Evolutionary conservation across 768 basidiomycete species (phyloP).

Genomic region (Vishniacozyma victoriae): DNA sequence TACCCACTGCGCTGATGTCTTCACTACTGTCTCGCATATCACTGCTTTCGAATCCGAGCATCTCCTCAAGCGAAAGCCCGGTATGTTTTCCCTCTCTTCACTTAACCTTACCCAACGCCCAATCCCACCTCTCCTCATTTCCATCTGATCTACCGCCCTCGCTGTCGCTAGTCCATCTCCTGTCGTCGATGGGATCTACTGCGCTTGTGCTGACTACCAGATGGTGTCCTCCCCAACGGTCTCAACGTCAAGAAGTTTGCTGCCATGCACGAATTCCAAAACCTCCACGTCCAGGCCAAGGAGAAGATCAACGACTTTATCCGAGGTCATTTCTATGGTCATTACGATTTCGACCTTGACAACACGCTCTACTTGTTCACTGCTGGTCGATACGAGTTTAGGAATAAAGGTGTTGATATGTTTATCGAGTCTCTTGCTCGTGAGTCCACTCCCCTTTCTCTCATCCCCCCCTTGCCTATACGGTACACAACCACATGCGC

Average conservation of each 20-base stretch:
- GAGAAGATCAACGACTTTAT: slow-evolving; percentile 99
- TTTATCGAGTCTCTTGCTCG: slow-evolving; percentile 96
- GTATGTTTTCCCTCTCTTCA: slow-evolving; percentile 21
- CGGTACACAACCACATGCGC: too few species aligned
- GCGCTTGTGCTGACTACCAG: slow-evolving; percentile 49
- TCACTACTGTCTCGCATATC: slow-evolving; percentile 96
- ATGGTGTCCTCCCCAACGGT: slow-evolving; percentile 94
- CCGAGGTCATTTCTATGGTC: slow-evolving; percentile 95
- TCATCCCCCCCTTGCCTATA: too few species aligned
- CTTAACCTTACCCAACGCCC: not conserved
- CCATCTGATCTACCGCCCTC: too few species aligned
- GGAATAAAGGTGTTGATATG: slow-evolving; percentile 99
- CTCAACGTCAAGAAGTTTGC: slow-evolving; percentile 98
- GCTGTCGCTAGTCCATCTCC: not conserved
- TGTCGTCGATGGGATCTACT: not conserved
- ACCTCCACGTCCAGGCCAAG: slow-evolving; percentile 83
- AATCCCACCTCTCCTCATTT: too few species aligned
- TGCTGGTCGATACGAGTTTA: slow-evolving; percentile 97
- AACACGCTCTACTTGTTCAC: slow-evolving; percentile 79
- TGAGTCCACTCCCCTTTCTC: slow-evolving; percentile 22
- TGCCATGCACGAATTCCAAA: slow-evolving; percentile 96
- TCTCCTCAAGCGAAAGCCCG: slow-evolving; percentile 85
- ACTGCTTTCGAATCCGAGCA: slow-evolving; percentile 97
- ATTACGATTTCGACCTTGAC: slow-evolving; percentile 92
- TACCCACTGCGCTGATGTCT: slow-evolving; percentile 93